phyloP scores from a whole-genome alignment of 371 early-diverging fungal species.

The Rhizomucor miehei region DNA sequence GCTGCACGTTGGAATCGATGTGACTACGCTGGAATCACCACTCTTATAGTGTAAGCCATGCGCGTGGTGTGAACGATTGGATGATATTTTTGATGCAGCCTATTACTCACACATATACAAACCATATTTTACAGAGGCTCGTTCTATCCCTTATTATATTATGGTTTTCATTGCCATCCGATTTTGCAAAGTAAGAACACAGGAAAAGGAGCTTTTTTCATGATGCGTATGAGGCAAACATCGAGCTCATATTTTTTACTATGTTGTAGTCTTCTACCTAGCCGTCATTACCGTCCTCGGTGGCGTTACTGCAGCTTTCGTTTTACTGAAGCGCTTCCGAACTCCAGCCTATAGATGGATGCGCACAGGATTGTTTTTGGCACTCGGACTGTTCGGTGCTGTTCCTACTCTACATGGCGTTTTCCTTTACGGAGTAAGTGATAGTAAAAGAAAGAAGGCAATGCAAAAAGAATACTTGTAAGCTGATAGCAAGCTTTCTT shows the following conservation, averaged over 20 bases:
- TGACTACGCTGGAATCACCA: slow-evolving; percentile 92
- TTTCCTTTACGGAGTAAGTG: slow-evolving; percentile 69
- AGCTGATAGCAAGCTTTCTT: neutral
- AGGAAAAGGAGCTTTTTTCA: neutral
- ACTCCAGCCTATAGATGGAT: slow-evolving; percentile 77
- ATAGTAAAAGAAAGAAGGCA: slow-evolving; percentile 11
- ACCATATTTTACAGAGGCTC: slow-evolving; percentile 52
- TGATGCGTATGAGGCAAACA: neutral
- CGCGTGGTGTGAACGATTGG: neutral
- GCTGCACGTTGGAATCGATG: slow-evolving; percentile 73
- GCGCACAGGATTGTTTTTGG: slow-evolving; percentile 77
- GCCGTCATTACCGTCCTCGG: slow-evolving; percentile 9
- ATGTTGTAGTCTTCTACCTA: slow-evolving; percentile 7
- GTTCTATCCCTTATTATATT: slow-evolving; percentile 72
- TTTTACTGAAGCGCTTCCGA: slow-evolving; percentile 61
- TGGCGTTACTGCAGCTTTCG: slow-evolving; percentile 44
- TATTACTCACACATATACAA: neutral
- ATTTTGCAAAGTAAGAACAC: slow-evolving; percentile 20
- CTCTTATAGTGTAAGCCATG: slow-evolving; percentile 70
- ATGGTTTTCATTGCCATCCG: slow-evolving; percentile 51
- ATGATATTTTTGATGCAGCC: neutral
- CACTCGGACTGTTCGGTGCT: slow-evolving; percentile 75
- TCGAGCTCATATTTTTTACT: neutral
- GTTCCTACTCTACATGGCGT: slow-evolving; percentile 76
- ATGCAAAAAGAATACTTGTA: neutral